A percentile compares a stretch with the other conserved stretches of the same genome.
phyloP scores from a whole-genome alignment of 257 asterid genomes.

The Marsdenia floribunda region DNA sequence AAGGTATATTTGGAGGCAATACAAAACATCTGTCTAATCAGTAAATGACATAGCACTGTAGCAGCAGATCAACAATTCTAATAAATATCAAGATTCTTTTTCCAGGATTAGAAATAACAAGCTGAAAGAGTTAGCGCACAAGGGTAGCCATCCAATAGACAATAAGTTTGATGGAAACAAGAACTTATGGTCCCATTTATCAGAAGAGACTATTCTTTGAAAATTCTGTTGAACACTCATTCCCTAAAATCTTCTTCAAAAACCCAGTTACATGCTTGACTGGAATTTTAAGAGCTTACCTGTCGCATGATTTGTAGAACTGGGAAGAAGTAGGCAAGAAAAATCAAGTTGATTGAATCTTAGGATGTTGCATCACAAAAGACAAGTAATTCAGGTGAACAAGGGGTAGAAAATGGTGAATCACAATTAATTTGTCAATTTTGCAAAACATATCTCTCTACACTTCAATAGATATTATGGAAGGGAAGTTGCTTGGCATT shows the following conservation, averaged over 20 bases:
- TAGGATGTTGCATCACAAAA: background rate
- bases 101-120: background rate
- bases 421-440: background rate
- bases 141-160: background rate
- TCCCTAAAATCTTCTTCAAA: background rate
- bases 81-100: background rate
- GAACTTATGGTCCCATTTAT: background rate
- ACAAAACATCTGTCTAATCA: background rate
- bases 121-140: background rate
- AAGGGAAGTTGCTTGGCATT: background rate
- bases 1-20: background rate
- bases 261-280: background rate
- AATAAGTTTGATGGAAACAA: conserved; percentile 1
- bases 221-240: background rate
- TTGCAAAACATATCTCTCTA: background rate
- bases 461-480: background rate
- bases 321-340: background rate
- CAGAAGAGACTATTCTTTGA: background rate
- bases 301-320: background rate
- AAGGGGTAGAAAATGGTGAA: background rate
- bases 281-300: background rate
- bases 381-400: background rate
- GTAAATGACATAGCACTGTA: background rate
- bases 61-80: conserved; percentile 1
- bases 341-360: background rate